Evolutionary conservation across 2,329 filamentous ascomycete species (phyloP).

Genomic region (Fonsecaea erecta): DNA sequence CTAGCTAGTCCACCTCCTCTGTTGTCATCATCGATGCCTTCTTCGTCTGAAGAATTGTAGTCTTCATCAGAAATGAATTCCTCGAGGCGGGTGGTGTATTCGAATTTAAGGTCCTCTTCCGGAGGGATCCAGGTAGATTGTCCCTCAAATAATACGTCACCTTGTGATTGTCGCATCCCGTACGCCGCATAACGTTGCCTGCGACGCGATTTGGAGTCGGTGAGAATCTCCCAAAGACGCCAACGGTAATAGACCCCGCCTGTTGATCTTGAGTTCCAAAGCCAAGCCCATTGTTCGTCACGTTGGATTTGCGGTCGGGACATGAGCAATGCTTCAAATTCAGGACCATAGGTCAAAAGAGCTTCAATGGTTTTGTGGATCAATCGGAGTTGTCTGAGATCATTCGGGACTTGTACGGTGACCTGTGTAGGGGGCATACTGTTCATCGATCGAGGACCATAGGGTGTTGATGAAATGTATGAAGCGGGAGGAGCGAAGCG

Average conservation of each 20-base stretch:
- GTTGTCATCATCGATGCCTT: slow-evolving; percentile 61
- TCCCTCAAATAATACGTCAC: slow-evolving; percentile 70
- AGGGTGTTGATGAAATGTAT: slow-evolving; percentile 58
- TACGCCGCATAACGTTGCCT: slow-evolving; percentile 31
- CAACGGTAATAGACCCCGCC: slow-evolving; percentile 92
- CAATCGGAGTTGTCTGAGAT: slow-evolving; percentile 76
- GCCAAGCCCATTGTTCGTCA: slow-evolving; percentile 90
- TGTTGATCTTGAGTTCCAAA: slow-evolving; percentile 81
- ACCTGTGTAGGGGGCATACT: slow-evolving; percentile 59
- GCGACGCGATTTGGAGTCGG: slow-evolving; percentile 55
- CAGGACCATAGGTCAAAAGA: slow-evolving; percentile 76
- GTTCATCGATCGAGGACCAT: slow-evolving; percentile 46
- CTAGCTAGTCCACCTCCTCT: slow-evolving; percentile 49
- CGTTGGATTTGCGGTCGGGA: slow-evolving; percentile 78
- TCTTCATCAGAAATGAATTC: slow-evolving; percentile 83
- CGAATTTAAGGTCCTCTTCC: slow-evolving; percentile 73
- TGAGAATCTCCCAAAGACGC: slow-evolving; percentile 86
- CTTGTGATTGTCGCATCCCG: slow-evolving; percentile 40
- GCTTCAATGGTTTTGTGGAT: slow-evolving; percentile 88
- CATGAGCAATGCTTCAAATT: slow-evolving; percentile 94
- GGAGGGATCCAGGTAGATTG: slow-evolving; percentile 78
- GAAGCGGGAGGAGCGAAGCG: slow-evolving; percentile 78
- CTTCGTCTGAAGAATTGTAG: slow-evolving; percentile 85
- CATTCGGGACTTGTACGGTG: slow-evolving; percentile 73
- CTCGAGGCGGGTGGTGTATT: slow-evolving; percentile 75